Base-by-base conservation (phyloP, 179 eudicot genomes). In the Beta corolliflora region DNA sequence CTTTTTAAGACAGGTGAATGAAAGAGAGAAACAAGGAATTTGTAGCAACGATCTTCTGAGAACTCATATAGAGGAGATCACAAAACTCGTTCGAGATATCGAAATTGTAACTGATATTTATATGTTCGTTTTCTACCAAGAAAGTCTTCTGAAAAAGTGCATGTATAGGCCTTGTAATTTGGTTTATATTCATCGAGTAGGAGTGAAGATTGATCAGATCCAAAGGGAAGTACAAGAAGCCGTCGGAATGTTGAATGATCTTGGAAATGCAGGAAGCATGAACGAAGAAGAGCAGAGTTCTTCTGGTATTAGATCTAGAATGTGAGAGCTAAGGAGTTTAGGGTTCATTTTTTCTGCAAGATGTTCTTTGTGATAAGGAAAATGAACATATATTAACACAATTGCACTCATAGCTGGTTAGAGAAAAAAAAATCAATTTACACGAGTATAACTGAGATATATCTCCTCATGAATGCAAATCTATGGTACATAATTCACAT, bases 31-130 rank as follows among this genome's bases (percentile, higher is more conserved):
- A 55, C 54, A 63, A n/a, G 29, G 9, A 11, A 15, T 1, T 9
- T 60, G 44, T 46, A 18, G 50, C 46, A 71, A 71, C 41, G 55
- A 63, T 46, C 58, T 82, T 64, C 66, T 77, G 3, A 36, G 45
- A 61, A 69, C 76, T 29, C 84, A 82, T 55, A 25, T 63, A 31
- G 13, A 48, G 19, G 84, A 71, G 84, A 82, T 82, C 48, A 21
- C 25, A 10, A 61, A 13, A 77, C 77, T 82, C 5, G 72, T 25
- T 82, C 65, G 48, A 63, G 73, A 82, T 21, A 77, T 82, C 10
- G 58, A 82, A 41, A 7, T 9, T 5, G 55, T 77, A 8, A 71
- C 13, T n/a, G 66, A 36, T 71, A 11, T 16, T 8, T 77, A 82
- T 31, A 18, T 7, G 5, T 50, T n/a, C 23, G 16, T 77, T 10